Base-by-base conservation (phyloP, 257 asterid species). In the Plantago major region DNA sequence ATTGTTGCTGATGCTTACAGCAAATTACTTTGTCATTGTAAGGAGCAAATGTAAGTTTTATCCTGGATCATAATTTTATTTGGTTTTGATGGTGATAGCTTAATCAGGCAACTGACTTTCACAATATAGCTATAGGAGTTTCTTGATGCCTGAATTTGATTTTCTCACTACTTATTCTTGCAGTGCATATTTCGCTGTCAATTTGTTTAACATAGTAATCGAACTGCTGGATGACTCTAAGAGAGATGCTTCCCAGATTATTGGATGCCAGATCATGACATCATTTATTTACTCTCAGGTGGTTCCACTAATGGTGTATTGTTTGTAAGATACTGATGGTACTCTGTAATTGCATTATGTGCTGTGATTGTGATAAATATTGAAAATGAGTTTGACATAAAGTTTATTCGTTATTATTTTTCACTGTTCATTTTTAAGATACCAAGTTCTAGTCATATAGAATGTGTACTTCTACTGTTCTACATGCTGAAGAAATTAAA, bases 271-370 rank as follows among this genome's bases (percentile, higher is more conserved):
- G 68, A 82, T 82, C 37, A 82, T 93, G 57, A 82, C 95, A 33
- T 68, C 77, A 51, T 89, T 93, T 68, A 85, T 89, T 47, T 81
- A 84, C 78, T 75, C 84, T 74, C 99, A 93, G 99, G 99, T 92
- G 69, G 67, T 67, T 33, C 40, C 40, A 33, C 8, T 1, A 33
- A 7, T 7, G 8, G 40, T 4, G 40, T 33, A 33, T 33, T 33
- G 40, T 33, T 33, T 33, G 6, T 33, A 33, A 33, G 40, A 33
- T 4, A 33, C 40, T 1, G 40, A 33, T 4, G 40, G 40, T 7
- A 33, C 40, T 22, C 26, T 33, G 40, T 33, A 5, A 33, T 33
- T 33, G 40, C 40, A 33, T 4, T 4, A 33, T 33, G 40, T 33
- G 40, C 40, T 33, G 8, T 33, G 6, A 4, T 33, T 33, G 4